Conservation (phyloP, 768 basidiomycete genomes). For the Suillus hirtellus region DNA sequence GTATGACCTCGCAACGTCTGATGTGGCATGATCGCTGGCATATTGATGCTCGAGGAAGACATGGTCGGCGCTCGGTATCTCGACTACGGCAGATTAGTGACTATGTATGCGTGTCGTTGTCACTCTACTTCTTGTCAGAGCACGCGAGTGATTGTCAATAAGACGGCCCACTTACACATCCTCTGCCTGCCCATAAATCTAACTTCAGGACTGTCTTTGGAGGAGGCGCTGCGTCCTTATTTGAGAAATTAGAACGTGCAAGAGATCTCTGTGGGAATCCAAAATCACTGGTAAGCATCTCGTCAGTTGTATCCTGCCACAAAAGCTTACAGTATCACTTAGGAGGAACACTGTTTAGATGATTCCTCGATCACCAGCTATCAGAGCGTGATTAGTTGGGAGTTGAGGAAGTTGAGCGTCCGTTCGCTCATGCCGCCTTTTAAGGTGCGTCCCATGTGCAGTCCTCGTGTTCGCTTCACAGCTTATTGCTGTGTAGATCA, state of each 20-base stretch:
- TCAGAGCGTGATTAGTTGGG: background rate
- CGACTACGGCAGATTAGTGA: background rate
- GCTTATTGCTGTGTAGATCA: no score
- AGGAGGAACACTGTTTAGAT: background rate
- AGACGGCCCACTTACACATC: background rate
- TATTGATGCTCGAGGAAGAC: background rate
- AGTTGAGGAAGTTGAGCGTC: no score
- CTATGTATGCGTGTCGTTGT: background rate
- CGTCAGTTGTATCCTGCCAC: background rate
- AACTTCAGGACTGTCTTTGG: background rate
- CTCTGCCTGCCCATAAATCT: fast-evolving
- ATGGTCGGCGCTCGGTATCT: background rate
- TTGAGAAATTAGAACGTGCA: background rate
- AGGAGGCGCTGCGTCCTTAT: background rate
- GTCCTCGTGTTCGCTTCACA: no score
- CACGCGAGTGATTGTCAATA: background rate
- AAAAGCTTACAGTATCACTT: background rate
- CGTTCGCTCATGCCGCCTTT: no score
- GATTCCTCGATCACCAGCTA: background rate
- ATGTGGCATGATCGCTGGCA: no score
- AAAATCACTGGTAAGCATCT: background rate
- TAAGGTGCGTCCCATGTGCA: no score
- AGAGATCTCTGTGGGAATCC: background rate
- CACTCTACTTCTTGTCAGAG: background rate
- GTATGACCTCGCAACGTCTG: background rate